These are phyloP conservation scores for Phytomonas sp. DNA, from an alignment of 208 protist genomes.

Conservation along the genomic window DNA sequence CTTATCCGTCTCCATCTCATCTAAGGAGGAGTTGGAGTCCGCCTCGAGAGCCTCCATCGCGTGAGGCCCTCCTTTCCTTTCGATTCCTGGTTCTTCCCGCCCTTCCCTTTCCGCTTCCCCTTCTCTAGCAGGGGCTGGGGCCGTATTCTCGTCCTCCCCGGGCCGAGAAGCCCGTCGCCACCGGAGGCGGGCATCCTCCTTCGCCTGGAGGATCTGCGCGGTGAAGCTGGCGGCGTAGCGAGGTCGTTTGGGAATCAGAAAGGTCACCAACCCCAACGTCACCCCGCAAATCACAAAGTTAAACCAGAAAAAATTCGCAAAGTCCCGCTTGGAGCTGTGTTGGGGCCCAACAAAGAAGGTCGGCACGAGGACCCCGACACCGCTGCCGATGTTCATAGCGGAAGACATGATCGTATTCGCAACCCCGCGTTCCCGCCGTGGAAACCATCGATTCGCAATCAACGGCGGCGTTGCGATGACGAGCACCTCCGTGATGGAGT, in stretches of 20 bases:
- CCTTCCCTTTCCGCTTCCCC: not conserved
- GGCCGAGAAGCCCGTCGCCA: constrained; percentile 14
- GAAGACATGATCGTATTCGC: constrained; percentile 62
- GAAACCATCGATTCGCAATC: constrained; percentile 74
- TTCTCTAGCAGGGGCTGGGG: constrained; percentile 5
- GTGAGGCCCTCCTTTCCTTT: not conserved
- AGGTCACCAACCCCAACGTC: constrained; percentile 35
- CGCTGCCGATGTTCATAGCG: constrained; percentile 63
- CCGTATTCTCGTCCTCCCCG: constrained; percentile 7
- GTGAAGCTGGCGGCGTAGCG: constrained; percentile 43
- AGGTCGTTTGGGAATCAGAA: constrained; percentile 39
- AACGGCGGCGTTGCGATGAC: constrained; percentile 71
- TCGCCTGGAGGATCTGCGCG: constrained; percentile 29
- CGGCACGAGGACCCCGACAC: constrained; percentile 50
- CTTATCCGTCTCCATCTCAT: constrained; percentile 17
- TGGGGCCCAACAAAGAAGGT: constrained; percentile 58
- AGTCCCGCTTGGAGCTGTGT: constrained; percentile 34
- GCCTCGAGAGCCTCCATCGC: not conserved
- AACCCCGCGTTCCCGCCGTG: constrained; percentile 44
- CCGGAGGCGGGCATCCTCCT: constrained; percentile 26
- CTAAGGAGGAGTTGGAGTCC: not conserved
- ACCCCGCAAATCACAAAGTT: constrained; percentile 38
- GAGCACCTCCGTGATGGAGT: constrained; percentile 67
- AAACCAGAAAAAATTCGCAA: constrained; percentile 68
- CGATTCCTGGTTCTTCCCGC: constrained; percentile 2